A percentile compares a stretch with the other conserved stretches of the same genome.
These are phyloP conservation scores for Vicia faba DNA, from an alignment of 306 rosid species.

Conservation along the genomic window DNA sequence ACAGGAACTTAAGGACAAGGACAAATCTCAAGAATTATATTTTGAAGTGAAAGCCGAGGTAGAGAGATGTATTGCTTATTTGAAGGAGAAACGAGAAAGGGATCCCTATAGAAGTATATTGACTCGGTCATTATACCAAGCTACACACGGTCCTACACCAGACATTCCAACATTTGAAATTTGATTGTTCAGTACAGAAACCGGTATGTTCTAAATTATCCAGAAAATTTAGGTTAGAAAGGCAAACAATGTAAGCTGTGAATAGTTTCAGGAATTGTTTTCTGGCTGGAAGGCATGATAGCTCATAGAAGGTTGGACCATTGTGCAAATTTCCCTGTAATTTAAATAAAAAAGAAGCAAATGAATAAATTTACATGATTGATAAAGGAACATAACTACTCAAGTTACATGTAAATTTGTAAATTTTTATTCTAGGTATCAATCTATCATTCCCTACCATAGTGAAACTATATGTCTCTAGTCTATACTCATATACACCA, in stretches of 20 bases:
- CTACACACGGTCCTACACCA: slow-evolving; percentile 53
- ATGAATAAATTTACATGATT: not conserved
- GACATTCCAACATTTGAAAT: slow-evolving; percentile 80
- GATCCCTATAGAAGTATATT: slow-evolving; percentile 73
- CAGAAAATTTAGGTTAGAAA: not conserved
- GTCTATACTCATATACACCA: not conserved
- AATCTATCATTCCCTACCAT: too few species aligned
- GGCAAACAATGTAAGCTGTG: not conserved
- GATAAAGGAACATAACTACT: slow-evolving; percentile 1
- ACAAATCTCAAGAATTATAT: slow-evolving; percentile 64
- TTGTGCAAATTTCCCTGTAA: not conserved
- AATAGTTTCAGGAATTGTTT: slow-evolving; percentile 13
- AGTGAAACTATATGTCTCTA: slow-evolving; percentile 1
- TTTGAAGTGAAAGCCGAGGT: slow-evolving; percentile 73
- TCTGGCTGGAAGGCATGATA: slow-evolving; percentile 10
- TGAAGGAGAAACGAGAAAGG: slow-evolving; percentile 64
- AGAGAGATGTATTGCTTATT: slow-evolving; percentile 64
- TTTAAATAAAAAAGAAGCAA: slow-evolving; percentile 8
- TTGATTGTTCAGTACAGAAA: slow-evolving; percentile 37
- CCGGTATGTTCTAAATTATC: not conserved
- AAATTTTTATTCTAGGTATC: not conserved
- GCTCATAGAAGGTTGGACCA: slow-evolving; percentile 9
- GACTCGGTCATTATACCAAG: slow-evolving; percentile 68
- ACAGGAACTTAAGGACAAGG: slow-evolving; percentile 58
- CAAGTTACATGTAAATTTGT: slow-evolving; percentile 3